Conservation (phyloP, 78 protist species). For the slime mould (Dictyostelium discoideum) region DNA sequence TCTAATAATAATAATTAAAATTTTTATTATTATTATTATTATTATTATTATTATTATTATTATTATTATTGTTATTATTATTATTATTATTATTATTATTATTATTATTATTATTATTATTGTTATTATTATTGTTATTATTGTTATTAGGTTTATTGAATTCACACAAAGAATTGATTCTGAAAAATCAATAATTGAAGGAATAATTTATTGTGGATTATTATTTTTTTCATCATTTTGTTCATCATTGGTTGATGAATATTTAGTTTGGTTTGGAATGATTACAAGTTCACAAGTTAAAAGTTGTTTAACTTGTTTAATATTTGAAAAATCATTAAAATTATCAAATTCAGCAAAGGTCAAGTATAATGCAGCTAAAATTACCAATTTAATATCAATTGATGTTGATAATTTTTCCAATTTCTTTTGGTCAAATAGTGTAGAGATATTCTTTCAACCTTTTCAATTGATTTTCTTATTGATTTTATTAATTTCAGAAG, state of each 20-base stretch:
- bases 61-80: too few species aligned
- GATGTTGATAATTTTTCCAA: slow-evolving; percentile 19
- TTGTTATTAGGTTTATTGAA: not conserved
- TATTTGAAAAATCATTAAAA: slow-evolving; percentile 13
- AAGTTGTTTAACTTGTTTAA: not conserved
- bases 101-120: too few species aligned
- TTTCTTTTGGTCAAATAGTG: slow-evolving; percentile 1
- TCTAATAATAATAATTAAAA: too few species aligned
- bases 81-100: too few species aligned
- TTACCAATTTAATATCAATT: slow-evolving; percentile 32
- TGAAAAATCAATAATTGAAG: not conserved
- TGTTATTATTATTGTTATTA: too few species aligned
- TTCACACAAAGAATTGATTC: not conserved
- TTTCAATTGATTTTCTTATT: slow-evolving; percentile 24
- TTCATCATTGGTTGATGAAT: not conserved
- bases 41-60: too few species aligned
- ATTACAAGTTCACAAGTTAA: not conserved
- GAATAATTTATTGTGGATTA: not conserved
- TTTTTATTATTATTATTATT: too few species aligned
- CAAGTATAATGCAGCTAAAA: not conserved
- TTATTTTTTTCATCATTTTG: not conserved
- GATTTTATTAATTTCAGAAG: not conserved
- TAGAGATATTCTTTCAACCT: slow-evolving; percentile 11
- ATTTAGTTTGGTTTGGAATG: slow-evolving; percentile 45
- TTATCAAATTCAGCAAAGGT: slow-evolving; percentile 11